A percentile compares a stretch with the other conserved stretches of the same genome.
Conservation (phyloP, 108 stramenopile genomes). For the Fragilariopsis cylindrus region DNA sequence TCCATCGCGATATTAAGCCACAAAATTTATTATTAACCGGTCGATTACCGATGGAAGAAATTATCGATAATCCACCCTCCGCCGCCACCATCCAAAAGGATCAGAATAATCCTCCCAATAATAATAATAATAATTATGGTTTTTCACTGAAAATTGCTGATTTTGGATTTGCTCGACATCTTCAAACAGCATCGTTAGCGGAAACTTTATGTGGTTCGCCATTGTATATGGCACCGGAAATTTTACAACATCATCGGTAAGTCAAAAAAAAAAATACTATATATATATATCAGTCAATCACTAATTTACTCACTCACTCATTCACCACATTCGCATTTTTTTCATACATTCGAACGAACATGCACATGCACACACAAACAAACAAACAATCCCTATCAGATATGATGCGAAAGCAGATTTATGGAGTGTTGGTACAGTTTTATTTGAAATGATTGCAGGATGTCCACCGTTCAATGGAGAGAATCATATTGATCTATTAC, state of each 20-base stretch:
- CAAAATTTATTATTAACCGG: constrained; percentile 94
- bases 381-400: constrained; percentile 25
- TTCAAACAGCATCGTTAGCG: constrained; percentile 88
- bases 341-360: neutral
- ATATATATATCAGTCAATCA: neutral
- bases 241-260: constrained; percentile 77
- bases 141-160: constrained; percentile 94
- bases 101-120: constrained; percentile 31
- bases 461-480: constrained; percentile 87
- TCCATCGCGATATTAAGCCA: constrained; percentile 97
- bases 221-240: constrained; percentile 98
- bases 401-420: constrained; percentile 98
- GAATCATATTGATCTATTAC: constrained; percentile 87
- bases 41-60: constrained; percentile 61
- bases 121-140: constrained; percentile 6
- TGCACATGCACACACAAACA: too few relatives aligned
- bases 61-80: constrained; percentile 45
- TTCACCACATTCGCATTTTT: neutral
- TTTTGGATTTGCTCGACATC: constrained; percentile 97
- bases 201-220: constrained; percentile 98
- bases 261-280: neutral
- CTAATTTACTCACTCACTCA: neutral
- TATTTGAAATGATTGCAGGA: constrained; percentile 96
- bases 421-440: constrained; percentile 95
- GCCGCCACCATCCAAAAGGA: constrained; percentile 27